Evolutionary conservation across 192 early-diverging fungal genomes (phyloP).

Genomic region (Allomyces macrogynus): DNA sequence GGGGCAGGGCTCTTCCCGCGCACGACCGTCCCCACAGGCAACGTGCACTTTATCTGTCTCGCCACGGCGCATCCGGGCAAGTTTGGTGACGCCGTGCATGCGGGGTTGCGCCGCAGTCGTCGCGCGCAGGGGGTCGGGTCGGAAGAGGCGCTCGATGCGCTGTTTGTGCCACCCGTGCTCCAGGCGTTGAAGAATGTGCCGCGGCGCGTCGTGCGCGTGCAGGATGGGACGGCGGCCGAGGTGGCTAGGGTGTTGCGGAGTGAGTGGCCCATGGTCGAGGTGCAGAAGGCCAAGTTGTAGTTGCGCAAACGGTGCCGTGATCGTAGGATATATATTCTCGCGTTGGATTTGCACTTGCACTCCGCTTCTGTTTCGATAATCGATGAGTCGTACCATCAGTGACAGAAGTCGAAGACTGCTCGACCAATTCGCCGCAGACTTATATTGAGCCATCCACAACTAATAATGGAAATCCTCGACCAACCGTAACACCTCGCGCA

Average conservation of each 20-base stretch:
- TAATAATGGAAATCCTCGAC: not conserved
- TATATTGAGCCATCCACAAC: too few relatives aligned
- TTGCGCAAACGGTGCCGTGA: too few relatives aligned
- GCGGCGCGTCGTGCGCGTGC: not conserved
- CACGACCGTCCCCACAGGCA: slow-evolving; percentile 5
- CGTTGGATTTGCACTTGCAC: too few relatives aligned
- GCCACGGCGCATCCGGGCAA: slow-evolving; percentile 92
- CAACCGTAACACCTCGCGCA: not conserved
- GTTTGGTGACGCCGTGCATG: slow-evolving; percentile 77
- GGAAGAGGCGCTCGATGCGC: not conserved
- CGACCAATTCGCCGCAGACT: too few relatives aligned
- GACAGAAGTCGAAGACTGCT: too few relatives aligned
- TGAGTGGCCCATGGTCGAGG: not conserved
- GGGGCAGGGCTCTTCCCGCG: not conserved
- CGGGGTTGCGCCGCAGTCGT: slow-evolving; percentile 21
- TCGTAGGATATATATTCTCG: too few relatives aligned
- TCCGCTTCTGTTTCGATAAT: too few relatives aligned
- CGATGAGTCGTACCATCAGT: too few relatives aligned
- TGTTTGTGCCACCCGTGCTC: not conserved
- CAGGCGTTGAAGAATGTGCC: not conserved
- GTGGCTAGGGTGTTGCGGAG: not conserved
- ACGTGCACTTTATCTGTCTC: slow-evolving; percentile 35
- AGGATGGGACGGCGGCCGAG: not conserved
- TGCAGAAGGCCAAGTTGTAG: not conserved
- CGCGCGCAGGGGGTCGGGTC: not conserved